Conservation (phyloP, 345 rosid genomes). For the Cardamine occulta region DNA sequence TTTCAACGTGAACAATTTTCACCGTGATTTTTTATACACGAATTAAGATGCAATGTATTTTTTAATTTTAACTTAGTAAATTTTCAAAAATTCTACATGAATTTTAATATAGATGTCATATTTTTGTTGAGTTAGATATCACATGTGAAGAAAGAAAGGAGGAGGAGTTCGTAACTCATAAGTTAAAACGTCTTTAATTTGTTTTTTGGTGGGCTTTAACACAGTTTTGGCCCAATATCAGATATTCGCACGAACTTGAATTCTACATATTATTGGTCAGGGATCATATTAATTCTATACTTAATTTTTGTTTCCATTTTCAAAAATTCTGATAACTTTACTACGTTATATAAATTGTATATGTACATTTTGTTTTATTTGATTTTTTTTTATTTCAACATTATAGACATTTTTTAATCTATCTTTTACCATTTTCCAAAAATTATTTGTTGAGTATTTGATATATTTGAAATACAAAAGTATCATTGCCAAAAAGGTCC, state of each 20-base stretch:
- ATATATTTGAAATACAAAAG: background rate
- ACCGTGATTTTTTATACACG: no score
- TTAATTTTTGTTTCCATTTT: no score
- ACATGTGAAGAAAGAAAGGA: slow-evolving; percentile 13
- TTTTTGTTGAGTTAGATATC: no score
- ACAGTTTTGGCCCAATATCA: slow-evolving; percentile 6
- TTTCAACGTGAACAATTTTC: no score
- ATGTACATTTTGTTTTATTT: no score
- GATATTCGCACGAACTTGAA: background rate
- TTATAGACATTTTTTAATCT: background rate
- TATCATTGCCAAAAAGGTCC: background rate
- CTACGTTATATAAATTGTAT: background rate
- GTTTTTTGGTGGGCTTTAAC: slow-evolving; percentile 14
- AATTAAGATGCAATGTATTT: no score
- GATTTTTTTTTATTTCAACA: background rate
- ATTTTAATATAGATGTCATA: no score
- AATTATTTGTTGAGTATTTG: background rate
- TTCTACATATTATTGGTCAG: no score
- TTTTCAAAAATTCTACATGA: no score
- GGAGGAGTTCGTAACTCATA: slow-evolving; percentile 1
- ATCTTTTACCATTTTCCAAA: background rate
- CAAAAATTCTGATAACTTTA: no score
- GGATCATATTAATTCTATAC: no score
- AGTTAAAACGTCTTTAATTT: background rate
- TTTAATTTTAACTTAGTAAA: no score